Percentiles rank a stretch among this genome's conserved stretches.
Conservation (phyloP, 192 early-diverging fungal genomes). For the Rhizoclosmatium globosum region DNA sequence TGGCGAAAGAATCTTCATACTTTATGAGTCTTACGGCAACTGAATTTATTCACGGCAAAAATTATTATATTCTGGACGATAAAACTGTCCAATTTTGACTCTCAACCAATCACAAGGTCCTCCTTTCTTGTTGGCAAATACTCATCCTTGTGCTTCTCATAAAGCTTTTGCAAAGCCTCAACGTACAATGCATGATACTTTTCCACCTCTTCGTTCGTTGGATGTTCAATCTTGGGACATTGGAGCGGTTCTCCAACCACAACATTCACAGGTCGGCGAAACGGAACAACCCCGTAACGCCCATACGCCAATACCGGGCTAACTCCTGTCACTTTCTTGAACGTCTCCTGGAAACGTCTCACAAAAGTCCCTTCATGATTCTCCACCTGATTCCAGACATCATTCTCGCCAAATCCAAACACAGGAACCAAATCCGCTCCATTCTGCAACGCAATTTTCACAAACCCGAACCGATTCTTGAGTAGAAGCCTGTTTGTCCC, state of each 20-base stretch:
- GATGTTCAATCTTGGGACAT: slow-evolving; percentile 62
- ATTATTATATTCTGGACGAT: no score
- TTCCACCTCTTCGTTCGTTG: slow-evolving; percentile 66
- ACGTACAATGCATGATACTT: slow-evolving; percentile 76
- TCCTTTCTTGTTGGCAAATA: slow-evolving; percentile 70
- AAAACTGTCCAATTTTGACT: slow-evolving; percentile 62
- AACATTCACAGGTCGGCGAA: slow-evolving; percentile 48
- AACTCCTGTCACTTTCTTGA: slow-evolving; percentile 63
- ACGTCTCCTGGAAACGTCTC: slow-evolving; percentile 71
- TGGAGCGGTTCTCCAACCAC: slow-evolving; percentile 60
- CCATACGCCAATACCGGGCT: slow-evolving; percentile 76
- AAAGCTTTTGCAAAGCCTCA: slow-evolving; percentile 67
- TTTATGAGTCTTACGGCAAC: no score
- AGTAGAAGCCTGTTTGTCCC: slow-evolving; percentile 52
- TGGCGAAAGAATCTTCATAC: no score
- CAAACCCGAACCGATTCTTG: slow-evolving; percentile 63
- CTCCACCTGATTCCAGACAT: slow-evolving; percentile 69
- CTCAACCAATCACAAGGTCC: slow-evolving; percentile 66
- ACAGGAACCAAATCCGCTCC: slow-evolving; percentile 82
- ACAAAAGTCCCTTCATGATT: slow-evolving; percentile 73
- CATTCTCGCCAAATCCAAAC: slow-evolving; percentile 85
- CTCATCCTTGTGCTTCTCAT: slow-evolving; percentile 75
- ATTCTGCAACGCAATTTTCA: slow-evolving; percentile 84
- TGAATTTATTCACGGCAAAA: no score
- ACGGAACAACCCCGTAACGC: slow-evolving; percentile 69